Evolutionary conservation across 2,329 filamentous ascomycete genomes (phyloP).

Genomic region (Amauroascus niger): DNA sequence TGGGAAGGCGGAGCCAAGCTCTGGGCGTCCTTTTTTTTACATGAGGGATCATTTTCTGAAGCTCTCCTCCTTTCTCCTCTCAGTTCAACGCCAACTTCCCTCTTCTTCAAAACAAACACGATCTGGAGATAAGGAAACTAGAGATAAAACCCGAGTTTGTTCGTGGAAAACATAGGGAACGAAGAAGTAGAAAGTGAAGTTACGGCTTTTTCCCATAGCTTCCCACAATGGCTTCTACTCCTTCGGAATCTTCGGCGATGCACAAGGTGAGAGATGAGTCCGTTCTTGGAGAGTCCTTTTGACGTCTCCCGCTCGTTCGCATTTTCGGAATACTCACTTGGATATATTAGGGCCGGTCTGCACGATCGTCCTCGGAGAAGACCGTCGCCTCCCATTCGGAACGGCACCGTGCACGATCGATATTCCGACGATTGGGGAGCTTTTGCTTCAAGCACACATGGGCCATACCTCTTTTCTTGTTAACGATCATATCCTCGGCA

Average conservation of each 20-base stretch:
- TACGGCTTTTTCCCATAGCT: not conserved
- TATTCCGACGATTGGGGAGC: slow-evolving; percentile 37
- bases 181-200: not conserved
- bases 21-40: not conserved
- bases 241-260: not conserved
- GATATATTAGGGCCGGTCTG: slow-evolving; percentile 13
- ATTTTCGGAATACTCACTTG: not conserved
- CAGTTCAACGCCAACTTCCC: no score
- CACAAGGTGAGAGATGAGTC: not conserved
- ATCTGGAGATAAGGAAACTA: no score
- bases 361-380: slow-evolving; percentile 22
- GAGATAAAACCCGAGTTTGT: no score
- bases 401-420: slow-evolving; percentile 36
- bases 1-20: slow-evolving; percentile 11
- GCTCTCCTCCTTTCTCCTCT: not conserved
- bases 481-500: slow-evolving; percentile 52
- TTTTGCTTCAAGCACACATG: slow-evolving; percentile 47
- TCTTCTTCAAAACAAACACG: no score
- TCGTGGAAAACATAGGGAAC: no score
- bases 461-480: slow-evolving; percentile 59
- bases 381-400: slow-evolving; percentile 33
- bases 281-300: no score
- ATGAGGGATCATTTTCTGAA: not conserved
- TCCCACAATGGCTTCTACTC: not conserved
- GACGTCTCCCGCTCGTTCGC: not conserved